Conservation (phyloP, 2,329 filamentous ascomycete genomes). For the Hortaea werneckii region DNA sequence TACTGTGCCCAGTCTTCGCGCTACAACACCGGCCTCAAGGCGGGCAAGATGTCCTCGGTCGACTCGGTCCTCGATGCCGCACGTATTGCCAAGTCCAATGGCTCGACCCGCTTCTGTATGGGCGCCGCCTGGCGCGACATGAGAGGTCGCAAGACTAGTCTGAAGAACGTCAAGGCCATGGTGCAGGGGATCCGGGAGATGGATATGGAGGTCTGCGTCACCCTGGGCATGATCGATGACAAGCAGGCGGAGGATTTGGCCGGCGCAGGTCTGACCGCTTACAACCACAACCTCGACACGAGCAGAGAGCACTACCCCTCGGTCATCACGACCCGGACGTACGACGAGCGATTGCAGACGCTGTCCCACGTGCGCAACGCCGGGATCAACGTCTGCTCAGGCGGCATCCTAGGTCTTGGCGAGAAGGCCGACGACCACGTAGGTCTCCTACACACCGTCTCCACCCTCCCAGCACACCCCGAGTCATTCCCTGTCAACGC, state of each 20-base stretch:
- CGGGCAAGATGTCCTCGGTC: conserved; percentile 68
- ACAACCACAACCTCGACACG: conserved; percentile 92
- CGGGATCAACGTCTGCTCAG: conserved; percentile 82
- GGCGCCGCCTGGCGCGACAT: conserved; percentile 90
- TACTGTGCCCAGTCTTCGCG: conserved; percentile 87
- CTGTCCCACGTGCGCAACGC: conserved; percentile 72
- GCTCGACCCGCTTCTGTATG: conserved; percentile 90
- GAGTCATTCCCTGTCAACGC: conserved; percentile 90
- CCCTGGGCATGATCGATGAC: conserved; percentile 78
- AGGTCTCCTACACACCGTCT: conserved; percentile 71
- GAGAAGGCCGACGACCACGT: conserved; percentile 71
- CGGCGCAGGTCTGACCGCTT: conserved; percentile 74
- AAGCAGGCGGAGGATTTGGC: conserved; percentile 71
- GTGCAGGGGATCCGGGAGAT: conserved; percentile 67
- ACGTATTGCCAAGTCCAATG: conserved; percentile 66
- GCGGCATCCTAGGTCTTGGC: conserved; percentile 77
- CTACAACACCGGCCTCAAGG: conserved; percentile 66
- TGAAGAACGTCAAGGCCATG: conserved; percentile 81
- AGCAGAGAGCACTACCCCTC: conserved; percentile 79
- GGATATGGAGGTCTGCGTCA: conserved; percentile 90
- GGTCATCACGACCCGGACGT: conserved; percentile 74
- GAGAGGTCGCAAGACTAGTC: conserved; percentile 73
- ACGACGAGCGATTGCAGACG: conserved; percentile 77
- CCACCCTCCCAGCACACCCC: conserved; percentile 70
- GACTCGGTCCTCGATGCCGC: conserved; percentile 73